phyloP scores from a whole-genome alignment of 2,329 filamentous ascomycete genomes.

The Sclerotinia sclerotiorum region DNA sequence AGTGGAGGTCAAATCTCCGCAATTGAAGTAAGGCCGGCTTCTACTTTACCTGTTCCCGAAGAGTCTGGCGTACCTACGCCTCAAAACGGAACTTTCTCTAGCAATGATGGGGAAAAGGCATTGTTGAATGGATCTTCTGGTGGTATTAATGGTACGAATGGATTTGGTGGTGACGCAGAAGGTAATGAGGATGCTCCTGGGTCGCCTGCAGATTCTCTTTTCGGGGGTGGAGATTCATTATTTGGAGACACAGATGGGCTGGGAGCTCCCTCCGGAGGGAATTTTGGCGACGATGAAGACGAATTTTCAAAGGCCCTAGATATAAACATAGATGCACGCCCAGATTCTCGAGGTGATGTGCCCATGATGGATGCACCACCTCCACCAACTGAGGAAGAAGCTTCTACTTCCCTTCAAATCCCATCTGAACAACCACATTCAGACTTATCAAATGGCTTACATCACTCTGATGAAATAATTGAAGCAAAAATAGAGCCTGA shows the following conservation, averaged over 20 bases:
- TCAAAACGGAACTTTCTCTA: slow-evolving; percentile 68
- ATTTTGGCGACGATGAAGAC: slow-evolving; percentile 81
- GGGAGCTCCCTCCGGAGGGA: slow-evolving; percentile 53
- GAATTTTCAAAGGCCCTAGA: slow-evolving; percentile 77
- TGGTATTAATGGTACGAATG: slow-evolving; percentile 44
- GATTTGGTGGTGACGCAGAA: slow-evolving; percentile 40
- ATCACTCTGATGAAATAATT: slow-evolving; percentile 25
- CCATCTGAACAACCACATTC: slow-evolving; percentile 26
- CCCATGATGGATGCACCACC: slow-evolving; percentile 30
- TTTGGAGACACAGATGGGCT: slow-evolving; percentile 75
- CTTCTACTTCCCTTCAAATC: slow-evolving; percentile 21
- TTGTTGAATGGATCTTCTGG: slow-evolving; percentile 53
- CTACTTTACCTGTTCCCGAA: slow-evolving; percentile 71
- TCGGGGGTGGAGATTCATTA: slow-evolving; percentile 81
- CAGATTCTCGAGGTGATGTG: slow-evolving; percentile 36
- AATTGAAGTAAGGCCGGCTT: slow-evolving; percentile 80
- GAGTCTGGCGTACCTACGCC: slow-evolving; percentile 61
- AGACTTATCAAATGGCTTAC: slow-evolving; percentile 27
- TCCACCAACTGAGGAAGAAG: slow-evolving; percentile 26
- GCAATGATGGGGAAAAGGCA: slow-evolving; percentile 66
- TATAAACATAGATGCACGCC: slow-evolving; percentile 37
- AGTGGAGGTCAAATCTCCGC: slow-evolving; percentile 82
- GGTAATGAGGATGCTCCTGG: slow-evolving; percentile 58
- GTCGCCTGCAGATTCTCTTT: slow-evolving; percentile 68
- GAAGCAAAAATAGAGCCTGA: slow-evolving; percentile 36